Percentiles rank a stretch among this genome's conserved stretches.
Evolutionary conservation across 1,284 basidiomycete genomes (phyloP).

Genomic region (Coniophora puteana): DNA sequence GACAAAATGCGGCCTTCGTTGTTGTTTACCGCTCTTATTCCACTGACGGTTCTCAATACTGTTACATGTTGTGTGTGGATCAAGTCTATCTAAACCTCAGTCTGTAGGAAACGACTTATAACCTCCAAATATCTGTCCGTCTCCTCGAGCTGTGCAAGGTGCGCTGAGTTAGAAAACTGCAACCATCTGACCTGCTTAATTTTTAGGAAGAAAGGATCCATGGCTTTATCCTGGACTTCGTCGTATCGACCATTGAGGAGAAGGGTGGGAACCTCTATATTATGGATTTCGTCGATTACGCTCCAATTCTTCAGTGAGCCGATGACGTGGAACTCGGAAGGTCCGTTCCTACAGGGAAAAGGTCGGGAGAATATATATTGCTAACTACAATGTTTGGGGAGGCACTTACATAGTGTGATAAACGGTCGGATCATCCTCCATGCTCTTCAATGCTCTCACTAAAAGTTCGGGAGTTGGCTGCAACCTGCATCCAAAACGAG

Average conservation of each 20-base stretch:
- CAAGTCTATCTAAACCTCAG: too few relatives aligned
- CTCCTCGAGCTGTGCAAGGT: constrained; percentile 39
- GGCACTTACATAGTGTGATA: constrained; percentile 37
- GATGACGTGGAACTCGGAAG: constrained; percentile 40
- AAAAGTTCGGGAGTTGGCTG: constrained; percentile 35
- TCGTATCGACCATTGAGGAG: constrained; percentile 43
- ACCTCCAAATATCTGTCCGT: constrained; percentile 33
- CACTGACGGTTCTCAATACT: too few relatives aligned
- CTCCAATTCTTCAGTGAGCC: constrained; percentile 43
- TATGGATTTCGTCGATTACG: constrained; percentile 34
- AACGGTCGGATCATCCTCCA: constrained; percentile 40
- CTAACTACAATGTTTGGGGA: constrained; percentile 1
- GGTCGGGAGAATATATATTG: neutral
- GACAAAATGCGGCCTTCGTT: too few relatives aligned
- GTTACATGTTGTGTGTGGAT: too few relatives aligned
- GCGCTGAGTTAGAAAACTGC: constrained; percentile 35
- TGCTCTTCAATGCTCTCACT: constrained; percentile 18
- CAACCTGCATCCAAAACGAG: constrained; percentile 35
- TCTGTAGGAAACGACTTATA: constrained; percentile 30
- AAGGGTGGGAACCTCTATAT: constrained; percentile 40
- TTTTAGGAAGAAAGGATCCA: constrained; percentile 36
- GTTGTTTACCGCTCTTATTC: too few relatives aligned
- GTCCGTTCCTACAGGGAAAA: constrained; percentile 35
- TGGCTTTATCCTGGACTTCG: constrained; percentile 38
- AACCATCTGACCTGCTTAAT: constrained; percentile 41